Conservation (phyloP, 768 basidiomycete genomes). For the Lactarius quietus region DNA sequence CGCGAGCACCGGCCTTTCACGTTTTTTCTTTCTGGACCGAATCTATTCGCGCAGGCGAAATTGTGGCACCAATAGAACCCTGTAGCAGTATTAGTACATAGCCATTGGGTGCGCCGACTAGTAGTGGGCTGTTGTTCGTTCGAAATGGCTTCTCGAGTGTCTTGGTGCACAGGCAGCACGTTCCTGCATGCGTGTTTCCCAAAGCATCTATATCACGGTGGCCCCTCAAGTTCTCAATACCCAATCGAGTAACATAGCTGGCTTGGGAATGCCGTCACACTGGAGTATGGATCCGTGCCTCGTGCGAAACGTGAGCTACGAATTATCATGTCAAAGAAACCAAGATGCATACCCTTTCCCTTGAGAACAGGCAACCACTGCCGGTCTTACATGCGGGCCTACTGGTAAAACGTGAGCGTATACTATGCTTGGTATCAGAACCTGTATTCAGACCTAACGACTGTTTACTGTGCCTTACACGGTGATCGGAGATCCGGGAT, state of each 20-base stretch:
- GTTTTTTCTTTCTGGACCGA: background rate
- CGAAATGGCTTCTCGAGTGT: no score
- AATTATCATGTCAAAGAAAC: background rate
- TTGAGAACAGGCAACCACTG: background rate
- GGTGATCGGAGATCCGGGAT: constrained; percentile 5
- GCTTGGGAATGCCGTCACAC: background rate
- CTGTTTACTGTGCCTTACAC: background rate
- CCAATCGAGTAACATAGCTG: background rate
- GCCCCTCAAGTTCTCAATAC: background rate
- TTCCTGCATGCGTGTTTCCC: background rate
- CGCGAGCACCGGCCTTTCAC: background rate
- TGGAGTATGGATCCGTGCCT: background rate
- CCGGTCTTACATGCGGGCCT: background rate
- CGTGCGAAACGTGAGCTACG: background rate
- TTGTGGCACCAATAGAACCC: background rate
- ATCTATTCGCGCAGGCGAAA: background rate
- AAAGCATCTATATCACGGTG: background rate
- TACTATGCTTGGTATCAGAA: background rate
- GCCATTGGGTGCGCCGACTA: background rate
- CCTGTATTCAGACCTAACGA: background rate
- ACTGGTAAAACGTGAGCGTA: background rate
- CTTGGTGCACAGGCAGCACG: background rate
- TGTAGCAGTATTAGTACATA: background rate
- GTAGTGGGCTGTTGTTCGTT: background rate
- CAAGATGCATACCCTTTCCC: background rate